Evolutionary conservation across 352 stramenopile species (phyloP), one percentile per base, ranked within the genome.

Genomic region (Thraustochytrium sp.): DNA sequence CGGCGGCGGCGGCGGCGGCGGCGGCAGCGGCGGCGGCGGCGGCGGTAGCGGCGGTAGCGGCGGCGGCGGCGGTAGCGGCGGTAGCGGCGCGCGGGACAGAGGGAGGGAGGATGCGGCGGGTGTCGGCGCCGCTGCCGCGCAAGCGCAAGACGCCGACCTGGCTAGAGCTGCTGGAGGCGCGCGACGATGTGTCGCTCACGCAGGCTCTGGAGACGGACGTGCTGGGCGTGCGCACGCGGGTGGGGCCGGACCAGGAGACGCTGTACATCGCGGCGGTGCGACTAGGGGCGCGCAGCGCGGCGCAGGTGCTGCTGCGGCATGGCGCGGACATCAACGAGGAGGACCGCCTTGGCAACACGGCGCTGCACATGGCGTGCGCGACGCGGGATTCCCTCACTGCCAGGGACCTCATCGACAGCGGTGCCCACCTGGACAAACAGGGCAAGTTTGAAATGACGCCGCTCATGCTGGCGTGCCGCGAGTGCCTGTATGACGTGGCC

Each of bases 401-500:
- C 9, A 13, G 37, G 13, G 21, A 34, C 1, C 2, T 77, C 23
- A 72, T 62, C 11, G 26, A 68, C 16, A 21, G n/a, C 11, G 65
- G 65, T 8, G 65, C 65, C 65, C 26, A 77, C 42, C 18, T 77
- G n/a, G 26, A 77, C 31, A 11, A 16, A 5, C 65, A 77, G 37
- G 49, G 49, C 16, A 77, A 75, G 34, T 55, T 62, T 55, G n/a
- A 34, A 16, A 77, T 77, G 65, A 62, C 65, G 13, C 9, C 68
- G 51, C 68, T 61, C 51, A 80, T 80, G 68, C 53, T 63, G 5
- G 48, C 68, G 4, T 61, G 48, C 38, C 48, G 65, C 40, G 65
- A 64, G 46, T 31, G 31, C 21, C 68, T 65, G 23, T 21, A 18
- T 13, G 48, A 64, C 16, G 5, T 64, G 0, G 42, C 68, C 26